Conservation (phyloP, 2,329 filamentous ascomycete species). For the Colletotrichum australisinense region DNA sequence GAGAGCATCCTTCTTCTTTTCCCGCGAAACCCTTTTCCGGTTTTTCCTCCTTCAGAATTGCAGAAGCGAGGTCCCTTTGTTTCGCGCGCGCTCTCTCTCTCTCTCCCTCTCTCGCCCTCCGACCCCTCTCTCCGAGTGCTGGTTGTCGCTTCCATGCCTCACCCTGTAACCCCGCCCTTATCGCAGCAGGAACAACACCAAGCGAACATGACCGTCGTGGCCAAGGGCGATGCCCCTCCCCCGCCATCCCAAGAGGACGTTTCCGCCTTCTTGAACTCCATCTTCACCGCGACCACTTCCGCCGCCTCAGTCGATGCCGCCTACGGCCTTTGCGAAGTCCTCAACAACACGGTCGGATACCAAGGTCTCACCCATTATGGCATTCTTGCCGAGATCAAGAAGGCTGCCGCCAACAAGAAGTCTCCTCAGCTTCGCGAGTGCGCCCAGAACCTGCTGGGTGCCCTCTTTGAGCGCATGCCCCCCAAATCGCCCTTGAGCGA, state of each 20-base stretch:
- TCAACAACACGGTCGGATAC: slow-evolving; percentile 66
- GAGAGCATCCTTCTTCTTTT: slow-evolving; percentile 17
- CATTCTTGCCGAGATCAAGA: slow-evolving; percentile 66
- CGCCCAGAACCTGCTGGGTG: slow-evolving; percentile 93
- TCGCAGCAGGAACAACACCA: slow-evolving; percentile 39
- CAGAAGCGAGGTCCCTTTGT: slow-evolving; percentile 23
- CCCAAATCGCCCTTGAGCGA: slow-evolving; percentile 82
- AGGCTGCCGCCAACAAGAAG: slow-evolving; percentile 95
- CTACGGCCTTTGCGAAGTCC: slow-evolving; percentile 70
- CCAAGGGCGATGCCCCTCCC: slow-evolving; percentile 60
- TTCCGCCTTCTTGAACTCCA: slow-evolving; percentile 70
- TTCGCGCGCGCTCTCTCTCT: slow-evolving; percentile 1
- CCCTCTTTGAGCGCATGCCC: slow-evolving; percentile 91
- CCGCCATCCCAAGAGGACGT: slow-evolving; percentile 76
- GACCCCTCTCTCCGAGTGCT: slow-evolving; percentile 5
- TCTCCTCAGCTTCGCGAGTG: slow-evolving; percentile 86
- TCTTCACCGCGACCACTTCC: slow-evolving; percentile 77
- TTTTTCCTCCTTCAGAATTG: slow-evolving; percentile 28
- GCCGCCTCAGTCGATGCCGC: slow-evolving; percentile 74
- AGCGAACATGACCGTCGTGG: slow-evolving; percentile 48
- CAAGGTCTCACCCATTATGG: slow-evolving; percentile 65
- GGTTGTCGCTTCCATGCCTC: slow-evolving; percentile 52
- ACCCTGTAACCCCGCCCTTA: slow-evolving; percentile 58
- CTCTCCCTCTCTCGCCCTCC: not conserved
- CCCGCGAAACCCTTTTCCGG: not conserved